Percentiles rank a stretch among this genome's conserved stretches.
Conservation (phyloP, 1,284 basidiomycete genomes). For the Apiotrichum gracile region DNA sequence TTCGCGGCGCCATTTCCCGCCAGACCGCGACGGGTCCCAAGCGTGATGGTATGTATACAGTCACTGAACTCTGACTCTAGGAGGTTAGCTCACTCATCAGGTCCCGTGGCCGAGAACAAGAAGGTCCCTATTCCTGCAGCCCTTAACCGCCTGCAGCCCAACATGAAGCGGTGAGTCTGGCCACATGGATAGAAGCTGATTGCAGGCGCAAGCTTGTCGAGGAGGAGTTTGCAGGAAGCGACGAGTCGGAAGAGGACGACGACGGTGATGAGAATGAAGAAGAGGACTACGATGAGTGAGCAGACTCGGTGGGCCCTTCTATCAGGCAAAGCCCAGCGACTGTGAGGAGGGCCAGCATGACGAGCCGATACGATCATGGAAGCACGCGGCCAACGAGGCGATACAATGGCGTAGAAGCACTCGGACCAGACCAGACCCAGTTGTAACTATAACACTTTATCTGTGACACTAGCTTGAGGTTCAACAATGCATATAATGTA, state of each 20-base stretch:
- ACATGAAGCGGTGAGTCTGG: constrained; percentile 9
- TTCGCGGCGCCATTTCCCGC: constrained; percentile 5
- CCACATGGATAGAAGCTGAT: background rate
- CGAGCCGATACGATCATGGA: too few species aligned
- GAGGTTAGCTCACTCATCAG: background rate
- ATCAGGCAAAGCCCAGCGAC: too few species aligned
- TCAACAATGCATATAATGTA: too few species aligned
- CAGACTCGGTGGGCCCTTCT: too few species aligned
- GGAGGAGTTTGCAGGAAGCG: constrained; percentile 13
- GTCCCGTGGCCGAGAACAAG: background rate
- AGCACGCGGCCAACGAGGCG: too few species aligned
- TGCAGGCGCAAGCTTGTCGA: constrained; percentile 10
- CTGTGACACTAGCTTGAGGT: too few species aligned
- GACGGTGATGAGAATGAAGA: constrained; percentile 1
- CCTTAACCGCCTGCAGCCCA: constrained; percentile 12
- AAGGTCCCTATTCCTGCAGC: constrained; percentile 7
- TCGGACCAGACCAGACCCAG: too few species aligned
- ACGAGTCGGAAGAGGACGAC: constrained; percentile 9
- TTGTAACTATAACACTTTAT: too few species aligned
- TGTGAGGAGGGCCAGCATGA: too few species aligned
- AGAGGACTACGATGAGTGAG: constrained; percentile 4
- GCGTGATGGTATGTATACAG: constrained; percentile 1
- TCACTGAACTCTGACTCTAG: background rate
- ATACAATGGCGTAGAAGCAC: too few species aligned
- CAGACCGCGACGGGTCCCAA: constrained; percentile 1